These are phyloP conservation scores for Crithidia bombi DNA, from an alignment of 208 protist genomes.

Conservation along the genomic window DNA sequence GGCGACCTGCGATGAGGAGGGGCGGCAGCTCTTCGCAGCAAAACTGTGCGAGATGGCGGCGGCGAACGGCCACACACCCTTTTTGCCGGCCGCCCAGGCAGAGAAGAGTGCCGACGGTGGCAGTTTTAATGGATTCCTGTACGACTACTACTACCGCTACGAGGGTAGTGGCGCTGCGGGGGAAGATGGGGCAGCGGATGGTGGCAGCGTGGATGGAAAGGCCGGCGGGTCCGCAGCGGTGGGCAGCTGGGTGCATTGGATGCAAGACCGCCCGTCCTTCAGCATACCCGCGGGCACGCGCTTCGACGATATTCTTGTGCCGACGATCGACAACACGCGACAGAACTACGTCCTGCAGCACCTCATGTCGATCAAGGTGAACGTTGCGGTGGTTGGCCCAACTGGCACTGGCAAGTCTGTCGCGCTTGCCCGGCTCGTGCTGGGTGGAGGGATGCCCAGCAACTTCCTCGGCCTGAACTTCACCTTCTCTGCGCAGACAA, in stretches of 20 bases:
- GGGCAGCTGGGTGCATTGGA: slow-evolving; percentile 72
- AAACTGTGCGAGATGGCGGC: slow-evolving; percentile 77
- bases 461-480: slow-evolving; percentile 87
- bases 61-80: slow-evolving; percentile 43
- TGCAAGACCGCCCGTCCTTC: slow-evolving; percentile 45
- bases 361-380: slow-evolving; percentile 74
- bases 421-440: slow-evolving; percentile 80
- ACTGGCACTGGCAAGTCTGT: slow-evolving; percentile 96
- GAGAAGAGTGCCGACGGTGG: not conserved
- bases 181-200: slow-evolving; percentile 32
- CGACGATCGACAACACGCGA: slow-evolving; percentile 93
- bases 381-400: slow-evolving; percentile 89
- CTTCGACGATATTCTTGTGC: slow-evolving; percentile 94
- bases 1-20: slow-evolving; percentile 89
- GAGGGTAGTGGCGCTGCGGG: slow-evolving; percentile 5
- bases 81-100: slow-evolving; percentile 34
- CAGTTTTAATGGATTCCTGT: slow-evolving; percentile 68
- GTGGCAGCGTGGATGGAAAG: slow-evolving; percentile 41
- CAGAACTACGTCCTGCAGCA: slow-evolving; percentile 89
- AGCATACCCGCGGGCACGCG: slow-evolving; percentile 59
- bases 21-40: slow-evolving; percentile 90
- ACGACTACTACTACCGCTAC: slow-evolving; percentile 94
- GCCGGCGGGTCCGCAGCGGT: slow-evolving; percentile 3
- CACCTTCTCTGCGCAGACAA: slow-evolving; percentile 94
- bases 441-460: slow-evolving; percentile 77